Percentiles rank a stretch among this genome's conserved stretches.
phyloP scores from a whole-genome alignment of 805 yeast genomes.

The Spathaspora hagerdaliae region DNA sequence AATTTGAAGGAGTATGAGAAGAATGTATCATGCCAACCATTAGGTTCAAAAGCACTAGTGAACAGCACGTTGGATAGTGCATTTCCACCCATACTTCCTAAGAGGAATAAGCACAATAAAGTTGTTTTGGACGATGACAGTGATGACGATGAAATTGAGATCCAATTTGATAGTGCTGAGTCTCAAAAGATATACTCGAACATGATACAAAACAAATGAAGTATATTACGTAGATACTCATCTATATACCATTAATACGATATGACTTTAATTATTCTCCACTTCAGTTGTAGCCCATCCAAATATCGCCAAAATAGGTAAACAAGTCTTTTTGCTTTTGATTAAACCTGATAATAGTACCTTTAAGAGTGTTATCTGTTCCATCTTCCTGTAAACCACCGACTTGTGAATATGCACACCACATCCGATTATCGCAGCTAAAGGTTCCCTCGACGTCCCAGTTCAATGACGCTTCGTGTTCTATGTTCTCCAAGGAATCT shows the following conservation, averaged over 20 bases:
- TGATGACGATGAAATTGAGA: slow-evolving; percentile 20
- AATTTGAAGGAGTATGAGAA: slow-evolving; percentile 14
- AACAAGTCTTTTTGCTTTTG: slow-evolving; percentile 23
- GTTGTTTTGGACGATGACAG: slow-evolving; percentile 1
- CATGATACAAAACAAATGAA: not conserved
- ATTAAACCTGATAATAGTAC: slow-evolving; percentile 41
- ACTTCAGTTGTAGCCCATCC: slow-evolving; percentile 41
- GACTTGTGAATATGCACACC: slow-evolving; percentile 57
- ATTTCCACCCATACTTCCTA: not conserved
- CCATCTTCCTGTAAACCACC: slow-evolving; percentile 40
- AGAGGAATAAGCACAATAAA: slow-evolving; percentile 2
- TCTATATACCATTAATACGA: not conserved
- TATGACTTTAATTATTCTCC: not conserved
- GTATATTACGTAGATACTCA: not conserved
- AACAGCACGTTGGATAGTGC: not conserved
- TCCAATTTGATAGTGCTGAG: slow-evolving; percentile 23
- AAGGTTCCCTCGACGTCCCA: slow-evolving; percentile 28
- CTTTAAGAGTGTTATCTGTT: slow-evolving; percentile 35
- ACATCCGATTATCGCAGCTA: slow-evolving; percentile 21
- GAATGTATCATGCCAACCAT: not conserved
- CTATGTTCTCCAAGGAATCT: slow-evolving; percentile 15
- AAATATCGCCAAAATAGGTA: slow-evolving; percentile 44
- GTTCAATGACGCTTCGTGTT: slow-evolving; percentile 18
- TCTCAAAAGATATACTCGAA: slow-evolving; percentile 15
- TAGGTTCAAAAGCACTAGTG: not conserved